Percentiles rank a stretch among this genome's conserved stretches.
These are phyloP conservation scores for Ilyonectria sp. DNA, from an alignment of 2,329 filamentous ascomycete genomes.

Conservation along the genomic window DNA sequence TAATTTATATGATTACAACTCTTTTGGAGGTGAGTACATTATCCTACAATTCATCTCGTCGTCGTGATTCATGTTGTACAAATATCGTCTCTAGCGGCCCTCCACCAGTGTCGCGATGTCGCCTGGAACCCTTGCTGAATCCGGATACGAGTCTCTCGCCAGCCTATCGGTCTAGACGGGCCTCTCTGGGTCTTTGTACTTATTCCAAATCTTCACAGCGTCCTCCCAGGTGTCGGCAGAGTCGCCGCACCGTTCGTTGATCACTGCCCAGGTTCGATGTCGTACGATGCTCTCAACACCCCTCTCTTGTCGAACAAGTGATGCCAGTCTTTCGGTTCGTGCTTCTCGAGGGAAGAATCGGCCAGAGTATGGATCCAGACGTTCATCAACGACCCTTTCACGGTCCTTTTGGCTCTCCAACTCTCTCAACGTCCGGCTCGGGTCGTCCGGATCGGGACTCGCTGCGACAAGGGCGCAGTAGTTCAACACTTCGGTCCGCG, in stretches of 20 bases:
- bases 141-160: not conserved
- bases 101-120: not conserved
- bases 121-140: not conserved
- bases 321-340: conserved; percentile 84
- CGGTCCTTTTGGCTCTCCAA: conserved; percentile 79
- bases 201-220: conserved; percentile 75
- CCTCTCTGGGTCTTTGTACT: conserved; percentile 42
- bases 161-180: conserved; percentile 14
- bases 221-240: conserved; percentile 74
- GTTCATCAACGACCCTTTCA: conserved; percentile 85
- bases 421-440: conserved; percentile 79
- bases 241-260: conserved; percentile 81
- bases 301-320: conserved; percentile 80
- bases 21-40: conserved; percentile 33
- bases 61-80: conserved; percentile 36
- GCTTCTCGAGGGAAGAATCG: conserved; percentile 86
- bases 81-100: conserved; percentile 1
- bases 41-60: conserved; percentile 32
- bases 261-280: conserved; percentile 83
- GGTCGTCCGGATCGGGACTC: conserved; percentile 88
- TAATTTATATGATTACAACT: conserved; percentile 13
- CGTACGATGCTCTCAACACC: conserved; percentile 86
- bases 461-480: conserved; percentile 94
- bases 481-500: conserved; percentile 84
- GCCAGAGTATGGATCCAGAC: conserved; percentile 91